Evolutionary conservation across 1,139 yeast species (phyloP), one percentile per base, ranked within the genome.

Genomic region (Diutina rugosa): DNA sequence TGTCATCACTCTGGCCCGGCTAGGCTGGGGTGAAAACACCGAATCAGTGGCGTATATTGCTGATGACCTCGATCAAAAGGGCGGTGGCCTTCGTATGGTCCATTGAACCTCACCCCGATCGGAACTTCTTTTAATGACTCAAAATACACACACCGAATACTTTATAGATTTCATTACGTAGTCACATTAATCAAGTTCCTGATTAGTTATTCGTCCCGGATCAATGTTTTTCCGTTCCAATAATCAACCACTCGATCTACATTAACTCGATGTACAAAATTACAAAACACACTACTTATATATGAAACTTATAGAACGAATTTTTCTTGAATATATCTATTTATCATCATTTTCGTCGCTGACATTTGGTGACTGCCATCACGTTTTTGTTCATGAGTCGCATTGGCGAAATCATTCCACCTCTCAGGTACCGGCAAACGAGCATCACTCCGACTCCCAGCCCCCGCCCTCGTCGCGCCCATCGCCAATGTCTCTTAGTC

Each of bases 1-100:
- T 56, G 73, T 93, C 2, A 76, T 85, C 55, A 78, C 90, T 55
- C 85, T 95, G 21, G 80, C 86, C 30, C 85, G 85, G 67, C 71
- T 93, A 51, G 97, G 97, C 5, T 93, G 99, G 99, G 84, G 87
- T 64, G 83, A 90, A 47, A 74, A 79, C 49, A 80, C 87, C 57
- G 90, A 84, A 54, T 86, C 84, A 58, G 85, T 91, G 8, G 61
- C 64, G 3, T 73, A 67, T 55, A 72, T 76, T 16, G 73, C 70
- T 9, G 73, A 70, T 38, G 72, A 67, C 54, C 63, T 76, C 48
- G 79, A 74, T 47, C 76, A 73, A 55, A 62, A 78, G 55, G 65
- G 66, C 9, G 80, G 80, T 2, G 80, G 80, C 2, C 62, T 76
- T 7, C 76, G 75, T 61, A 68, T 75, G 45, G 79, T 80, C 6